A percentile compares a stretch with the other conserved stretches of the same genome.
phyloP scores from a whole-genome alignment of 352 stramenopile genomes.

The Globisporangium alternatum region DNA sequence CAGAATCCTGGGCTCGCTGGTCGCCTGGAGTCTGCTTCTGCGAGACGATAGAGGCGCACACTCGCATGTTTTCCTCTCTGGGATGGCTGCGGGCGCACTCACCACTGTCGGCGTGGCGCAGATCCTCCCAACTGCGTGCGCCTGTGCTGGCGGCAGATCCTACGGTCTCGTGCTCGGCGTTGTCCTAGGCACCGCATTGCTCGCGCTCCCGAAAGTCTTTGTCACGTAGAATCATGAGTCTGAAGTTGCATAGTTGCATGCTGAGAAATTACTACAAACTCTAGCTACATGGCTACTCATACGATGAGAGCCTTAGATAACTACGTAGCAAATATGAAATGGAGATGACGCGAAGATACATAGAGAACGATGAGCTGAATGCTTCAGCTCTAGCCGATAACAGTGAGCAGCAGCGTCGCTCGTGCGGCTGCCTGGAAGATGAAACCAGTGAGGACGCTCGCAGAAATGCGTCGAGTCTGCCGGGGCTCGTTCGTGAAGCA shows the following conservation, averaged over 20 bases:
- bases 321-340: neutral
- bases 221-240: neutral
- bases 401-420: neutral
- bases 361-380: neutral
- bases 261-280: neutral
- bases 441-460: neutral
- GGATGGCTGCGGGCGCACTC: conserved; percentile 1
- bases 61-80: neutral
- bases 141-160: neutral
- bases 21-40: neutral
- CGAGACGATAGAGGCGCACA: neutral
- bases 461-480: neutral
- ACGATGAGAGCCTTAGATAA: neutral
- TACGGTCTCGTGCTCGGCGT: neutral
- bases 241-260: neutral
- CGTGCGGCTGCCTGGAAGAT: neutral
- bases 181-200: neutral
- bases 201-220: conserved; percentile 5
- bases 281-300: neutral
- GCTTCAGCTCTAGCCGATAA: neutral
- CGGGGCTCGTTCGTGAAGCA: neutral
- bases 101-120: neutral
- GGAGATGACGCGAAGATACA: neutral
- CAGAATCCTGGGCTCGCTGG: neutral
- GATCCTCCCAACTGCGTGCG: neutral